Conservation (phyloP, 345 rosid species). For the Orychophragmus violaceus region DNA sequence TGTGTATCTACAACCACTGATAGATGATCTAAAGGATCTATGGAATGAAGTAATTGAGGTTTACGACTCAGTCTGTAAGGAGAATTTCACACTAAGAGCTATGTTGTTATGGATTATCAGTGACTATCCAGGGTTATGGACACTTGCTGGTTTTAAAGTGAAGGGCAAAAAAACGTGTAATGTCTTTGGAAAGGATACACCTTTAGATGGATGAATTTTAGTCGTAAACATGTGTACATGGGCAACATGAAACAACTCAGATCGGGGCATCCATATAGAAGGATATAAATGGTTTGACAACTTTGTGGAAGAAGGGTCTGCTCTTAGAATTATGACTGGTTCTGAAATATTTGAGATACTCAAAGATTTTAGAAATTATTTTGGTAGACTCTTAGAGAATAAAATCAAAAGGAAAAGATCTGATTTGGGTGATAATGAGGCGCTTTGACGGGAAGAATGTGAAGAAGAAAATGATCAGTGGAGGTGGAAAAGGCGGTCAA, state of each 20-base stretch:
- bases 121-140: neutral
- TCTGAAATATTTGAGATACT: neutral
- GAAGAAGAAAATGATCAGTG: neutral
- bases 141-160: neutral
- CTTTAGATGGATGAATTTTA: too few species aligned
- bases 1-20: neutral
- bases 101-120: neutral
- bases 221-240: neutral
- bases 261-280: too few species aligned
- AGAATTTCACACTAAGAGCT: neutral
- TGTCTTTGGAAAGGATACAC: too few species aligned
- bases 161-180: too few species aligned
- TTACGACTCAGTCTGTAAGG: neutral
- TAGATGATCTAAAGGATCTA: neutral
- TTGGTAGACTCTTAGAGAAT: neutral
- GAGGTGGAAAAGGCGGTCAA: neutral
- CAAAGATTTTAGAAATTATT: neutral
- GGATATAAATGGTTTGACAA: too few species aligned
- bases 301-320: too few species aligned
- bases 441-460: neutral
- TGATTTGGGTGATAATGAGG: neutral
- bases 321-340: neutral
- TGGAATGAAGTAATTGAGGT: neutral
- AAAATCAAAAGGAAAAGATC: too few species aligned
- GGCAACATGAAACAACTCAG: neutral